Evolutionary conservation across 2,329 filamentous ascomycete genomes (phyloP).

Genomic region (Neocatenulostroma microsporum): DNA sequence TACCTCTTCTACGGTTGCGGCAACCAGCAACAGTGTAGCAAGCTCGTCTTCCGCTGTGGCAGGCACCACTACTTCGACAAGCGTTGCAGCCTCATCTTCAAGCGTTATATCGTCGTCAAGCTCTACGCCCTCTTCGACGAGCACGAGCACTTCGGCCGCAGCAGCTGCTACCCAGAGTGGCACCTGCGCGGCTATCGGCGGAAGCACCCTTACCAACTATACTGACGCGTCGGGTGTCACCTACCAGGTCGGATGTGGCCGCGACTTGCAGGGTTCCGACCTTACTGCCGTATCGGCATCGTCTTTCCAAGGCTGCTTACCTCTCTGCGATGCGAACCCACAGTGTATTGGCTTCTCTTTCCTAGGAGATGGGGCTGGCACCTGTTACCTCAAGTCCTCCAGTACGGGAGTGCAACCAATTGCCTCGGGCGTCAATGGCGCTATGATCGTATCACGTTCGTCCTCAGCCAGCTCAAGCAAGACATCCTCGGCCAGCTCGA

Average conservation of each 20-base stretch:
- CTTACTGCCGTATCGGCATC: not conserved
- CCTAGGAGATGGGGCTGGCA: conserved; percentile 5
- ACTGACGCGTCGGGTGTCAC: conserved; percentile 3
- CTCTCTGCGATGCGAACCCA: conserved; percentile 9
- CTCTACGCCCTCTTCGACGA: no score
- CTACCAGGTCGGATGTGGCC: conserved; percentile 7
- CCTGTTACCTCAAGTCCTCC: conserved; percentile 12
- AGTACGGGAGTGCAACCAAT: conserved; percentile 5
- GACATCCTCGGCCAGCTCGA: not conserved
- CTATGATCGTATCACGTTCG: conserved; percentile 3
- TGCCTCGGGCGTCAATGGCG: not conserved
- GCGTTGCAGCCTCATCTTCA: no score
- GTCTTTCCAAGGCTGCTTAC: conserved; percentile 8
- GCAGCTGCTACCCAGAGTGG: not conserved
- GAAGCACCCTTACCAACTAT: conserved; percentile 1
- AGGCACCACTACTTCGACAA: no score
- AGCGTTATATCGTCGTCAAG: no score
- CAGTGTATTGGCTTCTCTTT: conserved; percentile 14
- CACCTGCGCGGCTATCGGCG: not conserved
- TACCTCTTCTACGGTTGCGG: no score
- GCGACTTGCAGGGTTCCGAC: conserved; percentile 3
- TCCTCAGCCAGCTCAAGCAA: not conserved
- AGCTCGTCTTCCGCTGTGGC: not conserved
- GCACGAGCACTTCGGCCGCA: no score
- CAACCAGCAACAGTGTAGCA: no score